Evolutionary conservation across 192 early-diverging fungal species (phyloP).

Genomic region (Coemansia sp.): DNA sequence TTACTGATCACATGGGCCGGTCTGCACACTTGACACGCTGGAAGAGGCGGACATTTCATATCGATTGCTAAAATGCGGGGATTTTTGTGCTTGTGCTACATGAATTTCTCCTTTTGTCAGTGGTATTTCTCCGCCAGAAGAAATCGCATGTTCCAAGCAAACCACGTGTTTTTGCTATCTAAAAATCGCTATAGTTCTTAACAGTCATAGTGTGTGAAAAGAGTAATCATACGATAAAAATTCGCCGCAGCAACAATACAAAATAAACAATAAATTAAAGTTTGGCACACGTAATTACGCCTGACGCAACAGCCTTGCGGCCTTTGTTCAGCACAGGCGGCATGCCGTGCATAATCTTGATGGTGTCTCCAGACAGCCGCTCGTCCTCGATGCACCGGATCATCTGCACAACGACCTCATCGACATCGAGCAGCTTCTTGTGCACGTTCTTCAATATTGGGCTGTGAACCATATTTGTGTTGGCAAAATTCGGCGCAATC

Average conservation of each 20-base stretch:
- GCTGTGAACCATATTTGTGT: slow-evolving; percentile 53
- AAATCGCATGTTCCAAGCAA: too few relatives aligned
- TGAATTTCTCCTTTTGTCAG: not conserved
- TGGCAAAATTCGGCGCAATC: slow-evolving; percentile 60
- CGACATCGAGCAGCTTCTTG: slow-evolving; percentile 35
- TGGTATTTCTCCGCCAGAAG: too few relatives aligned
- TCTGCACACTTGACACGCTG: not conserved
- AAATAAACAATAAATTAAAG: slow-evolving; percentile 7
- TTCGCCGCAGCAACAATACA: not conserved
- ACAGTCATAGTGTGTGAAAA: not conserved
- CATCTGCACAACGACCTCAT: slow-evolving; percentile 60
- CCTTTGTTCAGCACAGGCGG: slow-evolving; percentile 36
- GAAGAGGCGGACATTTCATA: not conserved
- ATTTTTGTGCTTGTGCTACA: not conserved
- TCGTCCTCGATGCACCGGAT: slow-evolving; percentile 63
- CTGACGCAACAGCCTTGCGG: slow-evolving; percentile 37
- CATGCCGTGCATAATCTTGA: slow-evolving; percentile 38
- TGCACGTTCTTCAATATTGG: too few relatives aligned
- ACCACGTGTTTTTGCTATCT: too few relatives aligned
- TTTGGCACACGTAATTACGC: slow-evolving; percentile 28
- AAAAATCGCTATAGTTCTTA: too few relatives aligned
- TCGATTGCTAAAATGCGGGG: not conserved
- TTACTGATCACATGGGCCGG: not conserved
- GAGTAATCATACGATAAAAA: not conserved
- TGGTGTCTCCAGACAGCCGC: slow-evolving; percentile 52